These are phyloP conservation scores for Sphaceloma murrayae DNA, from an alignment of 2,329 filamentous ascomycete genomes.

Conservation along the genomic window DNA sequence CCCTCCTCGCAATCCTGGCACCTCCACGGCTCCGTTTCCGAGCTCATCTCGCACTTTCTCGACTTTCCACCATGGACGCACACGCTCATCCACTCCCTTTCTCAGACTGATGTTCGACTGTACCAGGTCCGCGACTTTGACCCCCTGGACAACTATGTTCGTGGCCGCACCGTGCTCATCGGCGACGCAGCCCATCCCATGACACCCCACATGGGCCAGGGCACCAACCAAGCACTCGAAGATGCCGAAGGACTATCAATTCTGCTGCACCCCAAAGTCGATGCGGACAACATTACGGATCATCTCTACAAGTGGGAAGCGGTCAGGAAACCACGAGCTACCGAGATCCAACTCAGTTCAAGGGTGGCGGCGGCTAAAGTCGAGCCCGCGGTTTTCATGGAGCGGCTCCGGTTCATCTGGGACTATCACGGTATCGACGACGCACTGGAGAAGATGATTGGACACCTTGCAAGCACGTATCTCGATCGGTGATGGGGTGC, in stretches of 20 bases:
- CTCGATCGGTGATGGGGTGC: constrained; percentile 3
- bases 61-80: constrained; percentile 11
- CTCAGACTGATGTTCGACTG: background rate
- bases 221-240: constrained; percentile 33
- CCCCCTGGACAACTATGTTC: constrained; percentile 5
- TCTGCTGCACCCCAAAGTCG: constrained; percentile 3
- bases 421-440: constrained; percentile 12
- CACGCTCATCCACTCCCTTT: background rate
- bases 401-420: constrained; percentile 13
- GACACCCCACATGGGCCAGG: constrained; percentile 33
- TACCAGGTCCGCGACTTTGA: constrained; percentile 15
- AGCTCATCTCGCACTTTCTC: background rate
- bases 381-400: constrained; percentile 11
- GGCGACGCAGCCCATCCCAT: constrained; percentile 30
- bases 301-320: constrained; percentile 10
- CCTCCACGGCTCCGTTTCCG: background rate
- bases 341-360: constrained; percentile 9
- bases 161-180: constrained; percentile 22
- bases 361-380: constrained; percentile 4
- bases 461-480: constrained; percentile 3
- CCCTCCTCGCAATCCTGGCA: constrained; percentile 1
- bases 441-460: constrained; percentile 8
- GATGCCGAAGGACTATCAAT: constrained; percentile 26
- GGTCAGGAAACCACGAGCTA: constrained; percentile 3
- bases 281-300: constrained; percentile 2